phyloP scores from a whole-genome alignment of 345 rosid species.

The Psidium friedrichsthalianum region DNA sequence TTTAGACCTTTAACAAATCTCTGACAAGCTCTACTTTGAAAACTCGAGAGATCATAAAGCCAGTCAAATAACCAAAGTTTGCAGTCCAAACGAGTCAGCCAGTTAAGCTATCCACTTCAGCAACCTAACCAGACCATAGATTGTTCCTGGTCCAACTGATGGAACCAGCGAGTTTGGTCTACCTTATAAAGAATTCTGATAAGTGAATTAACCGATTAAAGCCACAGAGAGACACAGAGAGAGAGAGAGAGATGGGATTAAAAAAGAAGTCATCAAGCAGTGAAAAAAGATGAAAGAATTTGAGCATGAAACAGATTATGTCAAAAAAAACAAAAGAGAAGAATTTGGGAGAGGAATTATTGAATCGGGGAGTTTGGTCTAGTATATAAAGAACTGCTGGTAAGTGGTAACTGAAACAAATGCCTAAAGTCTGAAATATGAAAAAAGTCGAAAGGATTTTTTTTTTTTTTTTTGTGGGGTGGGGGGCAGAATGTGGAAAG shows the following conservation, averaged over 20 bases:
- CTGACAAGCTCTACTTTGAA: neutral
- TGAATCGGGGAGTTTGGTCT: neutral
- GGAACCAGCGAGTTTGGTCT: neutral
- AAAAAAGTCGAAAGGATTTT: neutral
- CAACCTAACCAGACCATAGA: neutral
- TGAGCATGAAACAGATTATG: neutral
- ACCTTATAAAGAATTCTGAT: neutral
- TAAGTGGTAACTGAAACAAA: neutral
- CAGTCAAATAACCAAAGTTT: neutral
- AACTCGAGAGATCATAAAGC: neutral
- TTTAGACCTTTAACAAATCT: neutral
- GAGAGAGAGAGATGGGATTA: neutral
- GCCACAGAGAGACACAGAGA: neutral
- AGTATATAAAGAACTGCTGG: neutral
- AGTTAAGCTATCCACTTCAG: neutral
- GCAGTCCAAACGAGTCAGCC: neutral
- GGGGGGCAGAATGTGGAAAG: neutral
- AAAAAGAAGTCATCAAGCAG: neutral
- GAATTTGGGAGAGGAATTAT: neutral
- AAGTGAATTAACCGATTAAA: neutral
- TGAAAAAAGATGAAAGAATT: neutral
- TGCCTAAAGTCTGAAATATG: neutral
- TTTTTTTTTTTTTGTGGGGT: too few species aligned
- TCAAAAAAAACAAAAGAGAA: neutral
- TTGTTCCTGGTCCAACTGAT: neutral